Conservation (phyloP, 768 basidiomycete genomes). For the Agaricus sinodeliciosus region DNA sequence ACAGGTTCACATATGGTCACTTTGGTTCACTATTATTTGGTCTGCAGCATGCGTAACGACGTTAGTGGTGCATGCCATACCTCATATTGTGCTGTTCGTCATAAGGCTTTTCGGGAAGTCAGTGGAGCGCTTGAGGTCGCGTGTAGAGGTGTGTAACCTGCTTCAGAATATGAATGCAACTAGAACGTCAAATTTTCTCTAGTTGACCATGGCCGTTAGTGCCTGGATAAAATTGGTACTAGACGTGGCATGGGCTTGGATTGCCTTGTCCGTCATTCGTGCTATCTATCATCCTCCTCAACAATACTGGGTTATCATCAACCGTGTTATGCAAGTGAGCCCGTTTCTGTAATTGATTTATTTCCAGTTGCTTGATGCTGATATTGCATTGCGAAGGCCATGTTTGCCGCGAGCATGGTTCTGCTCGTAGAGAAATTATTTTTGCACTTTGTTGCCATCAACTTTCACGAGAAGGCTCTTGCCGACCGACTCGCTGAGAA, state of each 20-base stretch:
- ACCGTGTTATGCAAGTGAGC: conserved; percentile 63
- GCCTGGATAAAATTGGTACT: conserved; percentile 67
- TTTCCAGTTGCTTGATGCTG: neutral
- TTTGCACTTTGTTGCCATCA: conserved; percentile 72
- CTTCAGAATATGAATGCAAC: neutral
- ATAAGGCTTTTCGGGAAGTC: conserved; percentile 51
- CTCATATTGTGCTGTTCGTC: conserved; percentile 46
- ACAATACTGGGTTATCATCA: conserved; percentile 60
- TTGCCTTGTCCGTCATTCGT: conserved; percentile 58
- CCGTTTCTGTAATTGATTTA: neutral
- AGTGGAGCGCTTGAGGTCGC: conserved; percentile 59
- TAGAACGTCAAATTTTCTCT: conserved; percentile 1
- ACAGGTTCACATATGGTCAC: conserved; percentile 58
- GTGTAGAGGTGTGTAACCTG: conserved; percentile 49
- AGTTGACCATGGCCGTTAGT: conserved; percentile 65
- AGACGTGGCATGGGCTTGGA: conserved; percentile 69
- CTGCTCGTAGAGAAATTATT: conserved; percentile 46
- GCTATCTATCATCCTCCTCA: conserved; percentile 53
- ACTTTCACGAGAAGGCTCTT: conserved; percentile 71
- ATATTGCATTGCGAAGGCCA: conserved; percentile 22
- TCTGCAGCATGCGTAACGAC: conserved; percentile 54
- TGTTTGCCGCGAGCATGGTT: conserved; percentile 39
- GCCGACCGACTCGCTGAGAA: conserved; percentile 71
- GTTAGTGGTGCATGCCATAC: conserved; percentile 58
- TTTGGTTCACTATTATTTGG: conserved; percentile 69